phyloP scores from a whole-genome alignment of 306 rosid species.

The Acacia confusa region DNA sequence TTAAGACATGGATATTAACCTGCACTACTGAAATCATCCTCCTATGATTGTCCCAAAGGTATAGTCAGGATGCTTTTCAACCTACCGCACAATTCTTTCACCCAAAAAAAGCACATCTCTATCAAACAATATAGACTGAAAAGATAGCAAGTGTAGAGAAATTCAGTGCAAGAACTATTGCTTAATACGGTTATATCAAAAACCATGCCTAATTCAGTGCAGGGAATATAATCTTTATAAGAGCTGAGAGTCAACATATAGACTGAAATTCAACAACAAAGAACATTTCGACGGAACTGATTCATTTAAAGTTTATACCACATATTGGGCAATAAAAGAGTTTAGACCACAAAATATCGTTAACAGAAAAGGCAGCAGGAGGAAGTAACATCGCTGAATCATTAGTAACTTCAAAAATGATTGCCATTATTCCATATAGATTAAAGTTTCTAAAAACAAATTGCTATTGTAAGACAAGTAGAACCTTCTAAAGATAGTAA shows the following conservation, averaged over 20 bases:
- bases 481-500: constrained; percentile 7
- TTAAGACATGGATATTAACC: background rate
- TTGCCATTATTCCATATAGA: constrained; percentile 29
- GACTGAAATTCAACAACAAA: background rate
- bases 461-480: constrained; percentile 26
- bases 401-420: background rate
- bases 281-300: background rate
- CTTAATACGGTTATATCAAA: background rate
- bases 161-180: background rate
- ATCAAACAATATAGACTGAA: background rate
- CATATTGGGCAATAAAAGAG: background rate
- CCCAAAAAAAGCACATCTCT: background rate
- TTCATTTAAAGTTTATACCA: background rate
- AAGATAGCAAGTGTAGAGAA: background rate
- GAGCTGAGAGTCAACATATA: background rate
- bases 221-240: background rate
- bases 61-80: background rate
- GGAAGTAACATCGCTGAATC: background rate
- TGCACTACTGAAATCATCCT: background rate
- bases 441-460: constrained; percentile 15
- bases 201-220: background rate
- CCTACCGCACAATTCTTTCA: background rate
- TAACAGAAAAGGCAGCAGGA: background rate
- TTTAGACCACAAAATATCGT: background rate
- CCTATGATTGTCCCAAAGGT: background rate